phyloP scores from a whole-genome alignment of 106 monocot genomes.

The Alisma plantagoaquatica region DNA sequence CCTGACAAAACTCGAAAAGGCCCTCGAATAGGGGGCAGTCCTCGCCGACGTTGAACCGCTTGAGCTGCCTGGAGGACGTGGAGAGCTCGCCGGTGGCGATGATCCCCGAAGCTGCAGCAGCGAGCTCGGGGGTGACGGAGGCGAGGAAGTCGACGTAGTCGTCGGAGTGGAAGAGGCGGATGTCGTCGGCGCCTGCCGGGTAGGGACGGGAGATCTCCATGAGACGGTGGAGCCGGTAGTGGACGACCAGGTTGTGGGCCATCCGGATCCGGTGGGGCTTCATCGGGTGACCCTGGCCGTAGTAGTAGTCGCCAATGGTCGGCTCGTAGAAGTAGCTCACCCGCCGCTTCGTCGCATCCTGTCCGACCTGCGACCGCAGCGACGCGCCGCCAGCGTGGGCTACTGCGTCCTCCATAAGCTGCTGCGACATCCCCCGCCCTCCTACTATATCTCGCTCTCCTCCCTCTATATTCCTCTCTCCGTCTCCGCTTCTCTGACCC shows the following conservation, averaged over 20 bases:
- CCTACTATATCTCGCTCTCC: no score
- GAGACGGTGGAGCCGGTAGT: constrained; percentile 16
- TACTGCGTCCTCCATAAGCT: background rate
- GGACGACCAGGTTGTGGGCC: constrained; percentile 18
- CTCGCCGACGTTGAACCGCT: constrained; percentile 20
- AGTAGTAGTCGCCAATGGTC: constrained; percentile 19
- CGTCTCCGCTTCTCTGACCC: no score
- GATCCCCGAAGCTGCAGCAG: constrained; percentile 1
- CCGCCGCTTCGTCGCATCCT: constrained; percentile 13
- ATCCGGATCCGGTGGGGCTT: constrained; percentile 19
- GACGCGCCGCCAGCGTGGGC: background rate
- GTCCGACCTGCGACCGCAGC: constrained; percentile 10
- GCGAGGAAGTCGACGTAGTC: constrained; percentile 18
- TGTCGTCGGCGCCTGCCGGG: constrained; percentile 10
- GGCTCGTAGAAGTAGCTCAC: constrained; percentile 25
- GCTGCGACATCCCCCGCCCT: no score
- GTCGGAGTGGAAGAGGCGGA: constrained; percentile 14
- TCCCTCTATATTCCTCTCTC: no score
- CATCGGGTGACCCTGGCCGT: constrained; percentile 19
- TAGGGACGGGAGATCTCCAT: constrained; percentile 16
- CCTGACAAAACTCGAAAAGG: constrained; percentile 14
- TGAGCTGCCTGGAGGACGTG: constrained; percentile 5
- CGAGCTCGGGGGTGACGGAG: constrained; percentile 11
- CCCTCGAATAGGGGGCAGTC: constrained; percentile 16
- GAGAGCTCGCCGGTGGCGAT: background rate